Conservation (phyloP, 192 early-diverging fungal species). For the Phlyctochytrium arcticum region DNA sequence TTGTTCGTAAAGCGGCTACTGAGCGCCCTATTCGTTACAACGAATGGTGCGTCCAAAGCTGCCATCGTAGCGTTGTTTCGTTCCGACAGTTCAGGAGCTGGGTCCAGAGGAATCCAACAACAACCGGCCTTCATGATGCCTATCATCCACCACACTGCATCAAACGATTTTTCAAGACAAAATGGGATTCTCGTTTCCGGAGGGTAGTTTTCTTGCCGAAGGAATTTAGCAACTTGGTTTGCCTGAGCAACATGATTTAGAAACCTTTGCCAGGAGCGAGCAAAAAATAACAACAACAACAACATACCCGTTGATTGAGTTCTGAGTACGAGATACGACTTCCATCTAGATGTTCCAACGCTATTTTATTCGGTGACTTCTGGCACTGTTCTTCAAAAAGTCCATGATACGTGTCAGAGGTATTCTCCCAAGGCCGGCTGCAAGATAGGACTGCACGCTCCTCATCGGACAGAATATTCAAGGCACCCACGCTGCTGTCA, state of each 20-base stretch:
- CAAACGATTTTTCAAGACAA: neutral
- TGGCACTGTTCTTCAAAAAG: constrained; percentile 7
- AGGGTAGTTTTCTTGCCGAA: neutral
- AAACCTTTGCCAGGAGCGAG: neutral
- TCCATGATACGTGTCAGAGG: neutral
- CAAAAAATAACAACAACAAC: neutral
- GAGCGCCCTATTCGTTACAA: neutral
- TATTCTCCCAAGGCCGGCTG: too few species aligned
- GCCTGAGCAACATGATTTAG: neutral
- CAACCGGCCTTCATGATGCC: neutral
- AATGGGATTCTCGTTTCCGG: neutral
- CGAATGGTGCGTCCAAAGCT: neutral
- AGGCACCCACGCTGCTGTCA: too few species aligned
- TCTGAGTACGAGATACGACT: neutral
- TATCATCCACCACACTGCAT: neutral
- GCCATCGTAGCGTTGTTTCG: neutral
- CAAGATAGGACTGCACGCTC: too few species aligned
- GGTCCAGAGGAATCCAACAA: neutral
- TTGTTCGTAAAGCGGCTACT: neutral
- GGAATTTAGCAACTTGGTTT: neutral
- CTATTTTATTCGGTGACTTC: neutral
- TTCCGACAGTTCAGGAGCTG: neutral
- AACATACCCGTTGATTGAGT: neutral
- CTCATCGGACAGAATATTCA: too few species aligned
- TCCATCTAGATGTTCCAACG: constrained; percentile 1